A percentile compares a stretch with the other conserved stretches of the same genome.
Conservation (phyloP, 2,329 filamentous ascomycete genomes). For the Diaporthe nobilis region DNA sequence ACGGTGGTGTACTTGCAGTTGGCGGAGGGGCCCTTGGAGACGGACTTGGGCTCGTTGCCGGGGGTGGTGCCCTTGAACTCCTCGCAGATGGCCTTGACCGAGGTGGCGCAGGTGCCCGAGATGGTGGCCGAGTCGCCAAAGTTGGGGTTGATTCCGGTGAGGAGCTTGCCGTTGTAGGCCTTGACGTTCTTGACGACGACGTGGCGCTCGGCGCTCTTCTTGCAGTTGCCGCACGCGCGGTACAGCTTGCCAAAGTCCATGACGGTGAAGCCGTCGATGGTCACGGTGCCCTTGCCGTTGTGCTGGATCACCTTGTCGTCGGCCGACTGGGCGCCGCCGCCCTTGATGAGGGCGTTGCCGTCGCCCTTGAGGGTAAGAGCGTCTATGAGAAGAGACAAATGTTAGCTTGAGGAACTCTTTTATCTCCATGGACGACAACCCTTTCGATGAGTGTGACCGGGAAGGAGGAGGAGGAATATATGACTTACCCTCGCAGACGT, state of each 20-base stretch:
- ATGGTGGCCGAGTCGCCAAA: constrained; percentile 49
- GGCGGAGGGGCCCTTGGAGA: constrained; percentile 36
- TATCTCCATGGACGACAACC: neutral
- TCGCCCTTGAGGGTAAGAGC: constrained; percentile 53
- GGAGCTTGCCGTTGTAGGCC: constrained; percentile 46
- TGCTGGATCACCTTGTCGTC: constrained; percentile 55
- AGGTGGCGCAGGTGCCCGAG: constrained; percentile 37
- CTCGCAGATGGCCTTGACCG: constrained; percentile 42
- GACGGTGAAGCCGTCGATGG: constrained; percentile 55
- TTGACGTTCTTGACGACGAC: constrained; percentile 58
- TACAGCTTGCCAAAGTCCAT: constrained; percentile 64
- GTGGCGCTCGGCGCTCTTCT: constrained; percentile 55
- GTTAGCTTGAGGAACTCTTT: neutral
- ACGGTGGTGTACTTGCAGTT: constrained; percentile 32
- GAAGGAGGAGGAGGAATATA: neutral
- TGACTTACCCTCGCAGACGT: constrained; percentile 51
- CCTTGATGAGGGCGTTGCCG: constrained; percentile 53
- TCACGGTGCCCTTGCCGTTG: constrained; percentile 54
- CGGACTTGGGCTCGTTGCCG: constrained; percentile 42
- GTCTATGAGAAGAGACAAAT: constrained; percentile 34
- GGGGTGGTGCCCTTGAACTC: constrained; percentile 41
- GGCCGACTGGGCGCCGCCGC: constrained; percentile 55
- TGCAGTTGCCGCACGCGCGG: constrained; percentile 63
- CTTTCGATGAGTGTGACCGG: neutral
- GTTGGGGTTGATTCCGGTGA: constrained; percentile 42